Percentiles rank a stretch among this genome's conserved stretches.
Evolutionary conservation across 768 basidiomycete genomes (phyloP).

Genomic region (Udeniomyces megalosporus): DNA sequence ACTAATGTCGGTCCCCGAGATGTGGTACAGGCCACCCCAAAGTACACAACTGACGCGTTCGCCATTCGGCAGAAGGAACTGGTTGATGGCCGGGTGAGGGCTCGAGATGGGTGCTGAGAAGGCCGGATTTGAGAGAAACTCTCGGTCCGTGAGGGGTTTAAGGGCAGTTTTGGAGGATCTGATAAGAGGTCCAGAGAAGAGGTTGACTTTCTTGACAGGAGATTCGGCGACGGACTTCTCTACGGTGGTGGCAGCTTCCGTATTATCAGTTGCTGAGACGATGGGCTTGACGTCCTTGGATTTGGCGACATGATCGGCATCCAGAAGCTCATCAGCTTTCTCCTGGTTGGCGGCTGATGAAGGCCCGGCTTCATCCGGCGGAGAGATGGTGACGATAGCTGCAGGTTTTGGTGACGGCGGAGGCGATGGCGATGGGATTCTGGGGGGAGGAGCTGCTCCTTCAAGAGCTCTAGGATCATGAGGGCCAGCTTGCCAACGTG

Average conservation of each 20-base stretch:
- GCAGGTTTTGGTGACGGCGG: not conserved
- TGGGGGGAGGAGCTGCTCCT: not conserved
- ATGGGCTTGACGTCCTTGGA: no score
- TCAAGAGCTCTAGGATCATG: not conserved
- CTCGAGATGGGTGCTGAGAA: constrained; percentile 14
- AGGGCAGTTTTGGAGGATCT: no score
- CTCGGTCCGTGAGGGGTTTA: not conserved
- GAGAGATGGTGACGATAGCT: no score
- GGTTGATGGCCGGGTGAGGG: constrained; percentile 59
- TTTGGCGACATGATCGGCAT: no score
- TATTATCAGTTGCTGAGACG: no score
- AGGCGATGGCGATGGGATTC: constrained; percentile 1
- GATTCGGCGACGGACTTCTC: no score
- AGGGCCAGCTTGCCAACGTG: constrained; percentile 11
- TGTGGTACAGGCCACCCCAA: constrained; percentile 75
- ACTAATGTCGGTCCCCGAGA: not conserved
- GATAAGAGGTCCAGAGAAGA: no score
- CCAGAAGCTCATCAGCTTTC: no score
- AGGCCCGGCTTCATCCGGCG: no score
- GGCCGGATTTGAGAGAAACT: constrained; percentile 26
- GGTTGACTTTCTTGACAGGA: no score
- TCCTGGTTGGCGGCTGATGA: no score
- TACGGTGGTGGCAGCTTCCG: no score
- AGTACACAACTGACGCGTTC: constrained; percentile 65
- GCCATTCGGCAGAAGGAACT: constrained; percentile 71